phyloP scores from a whole-genome alignment of 345 rosid genomes.

The Cochlearia excelsa region DNA sequence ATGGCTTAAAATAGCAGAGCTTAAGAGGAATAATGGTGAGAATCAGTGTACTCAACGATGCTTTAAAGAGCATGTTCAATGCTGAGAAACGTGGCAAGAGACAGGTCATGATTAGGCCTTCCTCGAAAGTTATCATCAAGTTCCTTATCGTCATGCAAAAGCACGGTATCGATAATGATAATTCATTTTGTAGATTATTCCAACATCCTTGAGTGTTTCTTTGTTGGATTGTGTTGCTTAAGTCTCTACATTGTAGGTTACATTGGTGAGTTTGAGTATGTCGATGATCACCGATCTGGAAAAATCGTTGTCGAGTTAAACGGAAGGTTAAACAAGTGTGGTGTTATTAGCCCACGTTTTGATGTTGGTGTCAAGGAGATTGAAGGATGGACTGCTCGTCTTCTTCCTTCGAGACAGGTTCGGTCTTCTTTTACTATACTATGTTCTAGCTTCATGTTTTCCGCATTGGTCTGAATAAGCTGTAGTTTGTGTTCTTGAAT shows the following conservation, averaged over 20 bases:
- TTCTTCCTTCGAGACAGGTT: conserved; percentile 57
- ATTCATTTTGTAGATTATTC: neutral
- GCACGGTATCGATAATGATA: conserved; percentile 23
- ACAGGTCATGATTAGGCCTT: conserved; percentile 38
- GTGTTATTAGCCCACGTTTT: conserved; percentile 25
- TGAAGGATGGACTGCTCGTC: conserved; percentile 56
- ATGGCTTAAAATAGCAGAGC: conserved; percentile 21
- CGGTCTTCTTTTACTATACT: neutral
- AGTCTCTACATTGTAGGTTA: conserved; percentile 25
- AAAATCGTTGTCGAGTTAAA: conserved; percentile 54
- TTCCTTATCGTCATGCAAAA: conserved; percentile 40
- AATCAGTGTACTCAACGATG: conserved; percentile 38
- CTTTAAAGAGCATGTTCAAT: conserved; percentile 40
- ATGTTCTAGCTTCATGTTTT: neutral
- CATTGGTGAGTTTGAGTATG: conserved; percentile 54
- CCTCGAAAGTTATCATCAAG: conserved; percentile 40
- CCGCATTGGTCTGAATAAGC: neutral
- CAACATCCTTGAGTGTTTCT: neutral
- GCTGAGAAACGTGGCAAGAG: conserved; percentile 40
- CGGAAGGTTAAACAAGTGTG: conserved; percentile 54
- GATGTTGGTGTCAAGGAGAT: conserved; percentile 56
- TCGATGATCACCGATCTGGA: conserved; percentile 51
- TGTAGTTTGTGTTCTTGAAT: too few relatives aligned
- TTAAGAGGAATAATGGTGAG: conserved; percentile 27
- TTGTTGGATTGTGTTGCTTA: neutral